phyloP scores from a whole-genome alignment of 305 asterid species.

The Fraxinus angustifolia region DNA sequence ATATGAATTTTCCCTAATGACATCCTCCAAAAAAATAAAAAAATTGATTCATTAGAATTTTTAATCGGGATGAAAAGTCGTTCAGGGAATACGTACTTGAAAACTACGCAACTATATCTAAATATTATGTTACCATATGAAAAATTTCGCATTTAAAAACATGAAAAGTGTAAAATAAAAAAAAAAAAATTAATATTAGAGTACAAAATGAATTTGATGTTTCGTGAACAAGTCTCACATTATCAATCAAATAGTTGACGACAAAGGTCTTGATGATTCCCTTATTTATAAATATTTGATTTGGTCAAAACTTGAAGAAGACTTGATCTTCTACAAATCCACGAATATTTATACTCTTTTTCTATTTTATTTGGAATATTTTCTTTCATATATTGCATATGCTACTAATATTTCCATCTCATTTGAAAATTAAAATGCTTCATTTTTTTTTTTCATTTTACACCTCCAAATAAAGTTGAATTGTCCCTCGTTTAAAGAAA shows the following conservation, averaged over 20 bases:
- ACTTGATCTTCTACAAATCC: not conserved
- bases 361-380: not conserved
- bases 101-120: not conserved
- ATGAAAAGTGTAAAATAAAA: not conserved
- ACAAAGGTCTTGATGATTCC: not conserved
- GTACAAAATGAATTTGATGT: not conserved
- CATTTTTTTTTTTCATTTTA: not conserved
- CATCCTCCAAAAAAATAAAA: not conserved
- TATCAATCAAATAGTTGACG: not conserved
- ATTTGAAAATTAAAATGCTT: too few relatives aligned
- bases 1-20: not conserved
- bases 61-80: not conserved
- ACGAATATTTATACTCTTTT: not conserved
- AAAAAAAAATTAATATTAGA: not conserved
- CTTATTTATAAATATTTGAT: not conserved
- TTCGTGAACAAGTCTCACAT: not conserved
- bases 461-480: not conserved
- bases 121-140: not conserved
- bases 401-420: not conserved
- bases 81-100: not conserved
- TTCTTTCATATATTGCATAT: not conserved
- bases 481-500: too few relatives aligned
- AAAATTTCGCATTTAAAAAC: not conserved
- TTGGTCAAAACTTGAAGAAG: not conserved
- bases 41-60: not conserved